phyloP scores from a whole-genome alignment of 345 rosid genomes.

The Eucalyptus victrix region DNA sequence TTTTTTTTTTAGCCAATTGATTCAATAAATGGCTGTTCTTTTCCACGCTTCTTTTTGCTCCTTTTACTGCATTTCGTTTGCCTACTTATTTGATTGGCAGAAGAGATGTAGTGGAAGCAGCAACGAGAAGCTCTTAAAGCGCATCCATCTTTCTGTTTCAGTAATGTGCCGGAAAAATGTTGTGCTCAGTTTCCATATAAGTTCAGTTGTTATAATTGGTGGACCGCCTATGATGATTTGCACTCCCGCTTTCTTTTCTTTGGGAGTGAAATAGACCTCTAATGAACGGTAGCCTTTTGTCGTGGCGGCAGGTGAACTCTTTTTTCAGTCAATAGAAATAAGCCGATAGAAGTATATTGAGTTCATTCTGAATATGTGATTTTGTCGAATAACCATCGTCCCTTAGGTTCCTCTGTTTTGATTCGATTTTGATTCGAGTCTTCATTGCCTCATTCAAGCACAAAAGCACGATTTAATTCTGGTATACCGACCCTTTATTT shows the following conservation, averaged over 20 bases:
- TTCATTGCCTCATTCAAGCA: not conserved
- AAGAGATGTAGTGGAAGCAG: slow-evolving; percentile 91
- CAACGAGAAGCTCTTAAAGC: slow-evolving; percentile 88
- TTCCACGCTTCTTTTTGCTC: slow-evolving; percentile 90
- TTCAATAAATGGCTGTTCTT: slow-evolving; percentile 2
- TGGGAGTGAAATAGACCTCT: not conserved
- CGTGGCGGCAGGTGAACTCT: not conserved
- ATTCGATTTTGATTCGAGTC: not conserved
- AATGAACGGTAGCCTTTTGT: not conserved
- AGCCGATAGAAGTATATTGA: not conserved
- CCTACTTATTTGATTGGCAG: slow-evolving; percentile 24
- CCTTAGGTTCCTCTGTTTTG: not conserved
- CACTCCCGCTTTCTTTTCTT: not conserved
- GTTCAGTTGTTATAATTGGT: not conserved
- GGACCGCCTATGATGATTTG: not conserved
- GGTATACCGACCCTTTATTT: not conserved
- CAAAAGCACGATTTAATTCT: not conserved
- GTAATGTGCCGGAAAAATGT: not conserved
- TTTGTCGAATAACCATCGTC: not conserved
- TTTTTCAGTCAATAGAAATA: not conserved
- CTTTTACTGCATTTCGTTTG: slow-evolving; percentile 66
- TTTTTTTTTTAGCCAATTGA: not conserved
- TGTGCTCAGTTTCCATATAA: not conserved
- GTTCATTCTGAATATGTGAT: not conserved
- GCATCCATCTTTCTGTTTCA: not conserved